Evolutionary conservation across 2,329 filamentous ascomycete genomes (phyloP), one percentile per base, ranked within the genome.

Genomic region (Colletotrichum aenigma): DNA sequence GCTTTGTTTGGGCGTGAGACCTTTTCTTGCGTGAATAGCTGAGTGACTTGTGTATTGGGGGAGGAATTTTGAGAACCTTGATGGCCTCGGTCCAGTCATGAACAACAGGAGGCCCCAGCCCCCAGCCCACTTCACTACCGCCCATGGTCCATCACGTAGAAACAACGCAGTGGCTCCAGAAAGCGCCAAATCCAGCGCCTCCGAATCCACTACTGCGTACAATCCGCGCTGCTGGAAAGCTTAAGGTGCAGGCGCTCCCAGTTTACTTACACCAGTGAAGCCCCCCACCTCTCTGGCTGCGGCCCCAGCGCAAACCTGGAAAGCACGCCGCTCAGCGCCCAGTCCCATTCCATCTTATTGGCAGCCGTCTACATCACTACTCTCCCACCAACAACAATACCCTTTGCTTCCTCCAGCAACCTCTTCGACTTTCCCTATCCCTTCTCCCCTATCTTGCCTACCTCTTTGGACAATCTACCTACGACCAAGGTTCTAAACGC

Each of bases 1-100:
- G 48, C 73, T 68, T 64, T 73, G 73, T 75, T 48, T 62, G 73
- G 73, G 70, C 28, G 48, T 68, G 73, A 73, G 70, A 73, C 64
- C 28, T 62, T n/a, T 18, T 28, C 48, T n/a, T 21, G 36, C 30
- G 16, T 56, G 56, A 62, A 32, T 55, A 52, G 32, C 26, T 60
- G 72, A 71, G 61, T 64, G 52, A 28, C 48, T 68, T 26, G 30
- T 21, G 55, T 58, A 24, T 1, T 28, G 12, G 7, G 2, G 38
- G 21, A 52, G 36, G n/a, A 71, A 55, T 71, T 70, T 56, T 65
- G 58, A 71, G 68, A 56, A 71, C 68, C 68, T 38, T 71, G 68
- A 64, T 64, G 34, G 64, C 43, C 21, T 71, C 38, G 55, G 28
- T 61, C 65, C 43, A 66, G 56, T 28, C 43, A 67, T 66, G 64